Percentiles rank a stretch among this genome's conserved stretches.
These are phyloP conservation scores for Paramyrothecium sp. DNA, from an alignment of 2,329 filamentous ascomycete genomes.

Conservation along the genomic window DNA sequence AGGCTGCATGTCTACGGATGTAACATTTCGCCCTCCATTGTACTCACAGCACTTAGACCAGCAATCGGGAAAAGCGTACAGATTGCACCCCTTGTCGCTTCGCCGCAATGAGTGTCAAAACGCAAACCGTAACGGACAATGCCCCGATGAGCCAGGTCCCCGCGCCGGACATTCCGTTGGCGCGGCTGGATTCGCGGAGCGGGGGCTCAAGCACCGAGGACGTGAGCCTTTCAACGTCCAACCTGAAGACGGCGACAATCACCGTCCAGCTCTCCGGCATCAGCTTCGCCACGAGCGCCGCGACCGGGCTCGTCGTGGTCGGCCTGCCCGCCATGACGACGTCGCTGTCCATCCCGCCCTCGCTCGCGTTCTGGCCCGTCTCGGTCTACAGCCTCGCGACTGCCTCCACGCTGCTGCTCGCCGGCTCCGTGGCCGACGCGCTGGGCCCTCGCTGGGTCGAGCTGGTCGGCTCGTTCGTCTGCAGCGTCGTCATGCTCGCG, in stretches of 20 bases:
- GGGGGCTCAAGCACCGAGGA: not conserved
- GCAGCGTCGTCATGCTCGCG: conserved; percentile 27
- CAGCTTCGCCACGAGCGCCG: conserved; percentile 19
- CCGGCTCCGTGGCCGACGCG: conserved; percentile 36
- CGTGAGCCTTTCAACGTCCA: not conserved
- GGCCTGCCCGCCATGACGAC: conserved; percentile 37
- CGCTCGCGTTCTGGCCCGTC: conserved; percentile 36
- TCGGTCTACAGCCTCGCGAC: conserved; percentile 33
- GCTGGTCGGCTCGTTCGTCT: conserved; percentile 28
- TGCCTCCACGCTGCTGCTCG: conserved; percentile 33
- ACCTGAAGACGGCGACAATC: conserved; percentile 14
- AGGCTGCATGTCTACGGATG: no score
- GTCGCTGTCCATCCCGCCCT: conserved; percentile 28
- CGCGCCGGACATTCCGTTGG: not conserved
- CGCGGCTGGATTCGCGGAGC: not conserved
- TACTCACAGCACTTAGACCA: no score
- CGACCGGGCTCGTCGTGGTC: conserved; percentile 31
- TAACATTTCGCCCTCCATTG: no score
- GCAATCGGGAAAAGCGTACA: no score
- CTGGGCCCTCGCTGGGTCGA: conserved; percentile 30
- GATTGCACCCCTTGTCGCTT: no score
- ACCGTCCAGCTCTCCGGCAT: conserved; percentile 20
- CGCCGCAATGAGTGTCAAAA: not conserved
- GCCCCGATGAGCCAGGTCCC: not conserved
- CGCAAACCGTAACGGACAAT: not conserved